Conservation (phyloP, 2,329 filamentous ascomycete genomes). For the Colletotrichum limetticola region DNA sequence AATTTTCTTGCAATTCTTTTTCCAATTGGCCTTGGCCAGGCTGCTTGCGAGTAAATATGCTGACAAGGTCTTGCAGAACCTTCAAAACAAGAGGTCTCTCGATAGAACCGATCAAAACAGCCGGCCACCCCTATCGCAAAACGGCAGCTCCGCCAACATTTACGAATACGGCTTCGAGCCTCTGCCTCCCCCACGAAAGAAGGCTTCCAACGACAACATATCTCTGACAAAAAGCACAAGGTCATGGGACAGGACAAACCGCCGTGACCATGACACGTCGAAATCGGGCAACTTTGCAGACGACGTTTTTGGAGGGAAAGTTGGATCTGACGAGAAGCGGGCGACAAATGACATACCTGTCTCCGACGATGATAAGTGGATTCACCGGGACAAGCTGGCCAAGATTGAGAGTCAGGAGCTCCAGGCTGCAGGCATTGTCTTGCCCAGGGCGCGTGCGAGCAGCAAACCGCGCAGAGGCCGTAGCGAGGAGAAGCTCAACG, state of each 20-base stretch:
- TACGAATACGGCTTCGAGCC: constrained; percentile 37
- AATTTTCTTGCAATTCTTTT: background rate
- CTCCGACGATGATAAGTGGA: constrained; percentile 75
- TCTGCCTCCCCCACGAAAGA: constrained; percentile 43
- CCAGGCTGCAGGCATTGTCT: constrained; percentile 78
- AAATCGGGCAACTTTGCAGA: constrained; percentile 42
- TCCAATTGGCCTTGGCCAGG: background rate
- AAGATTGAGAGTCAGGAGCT: constrained; percentile 84
- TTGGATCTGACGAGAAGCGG: constrained; percentile 39
- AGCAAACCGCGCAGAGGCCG: constrained; percentile 60
- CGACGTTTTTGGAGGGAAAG: constrained; percentile 27
- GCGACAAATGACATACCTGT: constrained; percentile 40
- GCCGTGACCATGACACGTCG: constrained; percentile 37
- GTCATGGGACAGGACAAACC: constrained; percentile 32
- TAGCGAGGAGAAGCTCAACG: constrained; percentile 47
- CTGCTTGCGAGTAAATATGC: background rate
- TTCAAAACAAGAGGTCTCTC: constrained; percentile 34
- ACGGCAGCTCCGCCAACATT: constrained; percentile 38
- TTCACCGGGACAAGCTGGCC: constrained; percentile 85
- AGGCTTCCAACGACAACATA: constrained; percentile 49
- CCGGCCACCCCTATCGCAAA: constrained; percentile 32
- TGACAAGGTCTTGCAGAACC: constrained; percentile 32
- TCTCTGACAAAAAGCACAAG: constrained; percentile 28
- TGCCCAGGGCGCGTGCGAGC: constrained; percentile 64
- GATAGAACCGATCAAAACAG: constrained; percentile 34